These are phyloP conservation scores for Chloromonas sp. DNA, from an alignment of 163 green algal species.

Conservation along the genomic window DNA sequence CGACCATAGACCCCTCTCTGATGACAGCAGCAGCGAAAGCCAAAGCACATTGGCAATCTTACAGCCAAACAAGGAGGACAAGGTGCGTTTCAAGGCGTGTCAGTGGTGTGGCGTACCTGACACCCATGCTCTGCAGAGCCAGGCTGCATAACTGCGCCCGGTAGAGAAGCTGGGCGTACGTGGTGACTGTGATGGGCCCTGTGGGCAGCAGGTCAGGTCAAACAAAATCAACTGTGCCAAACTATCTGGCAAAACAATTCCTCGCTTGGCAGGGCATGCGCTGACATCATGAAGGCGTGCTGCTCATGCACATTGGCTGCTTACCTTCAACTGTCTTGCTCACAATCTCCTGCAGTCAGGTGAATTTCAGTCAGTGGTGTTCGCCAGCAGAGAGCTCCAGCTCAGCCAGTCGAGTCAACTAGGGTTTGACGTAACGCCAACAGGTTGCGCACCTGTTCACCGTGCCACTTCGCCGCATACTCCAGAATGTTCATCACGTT, in stretches of 20 bases:
- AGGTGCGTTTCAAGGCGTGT: neutral
- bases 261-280: too few species aligned
- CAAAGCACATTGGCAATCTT: neutral
- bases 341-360: neutral
- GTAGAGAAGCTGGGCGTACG: constrained; percentile 45
- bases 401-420: neutral
- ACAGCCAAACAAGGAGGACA: neutral
- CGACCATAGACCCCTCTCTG: constrained; percentile 57
- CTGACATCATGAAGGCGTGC: too few species aligned
- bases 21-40: too few species aligned
- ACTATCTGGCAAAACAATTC: too few species aligned
- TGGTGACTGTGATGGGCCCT: constrained; percentile 35
- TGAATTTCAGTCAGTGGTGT: too few species aligned
- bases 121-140: constrained; percentile 52
- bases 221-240: too few species aligned
- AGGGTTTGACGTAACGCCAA: neutral
- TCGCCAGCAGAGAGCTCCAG: too few species aligned
- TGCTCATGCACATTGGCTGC: too few species aligned
- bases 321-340: constrained; percentile 21
- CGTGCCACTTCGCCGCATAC: constrained; percentile 45
- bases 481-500: constrained; percentile 13
- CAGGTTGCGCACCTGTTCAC: constrained; percentile 35
- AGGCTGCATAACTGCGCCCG: constrained; percentile 50
- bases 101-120: constrained; percentile 31
- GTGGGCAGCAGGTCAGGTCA: neutral